phyloP scores from a whole-genome alignment of 2,329 filamentous ascomycete genomes.

The Ascochyta rabiei region DNA sequence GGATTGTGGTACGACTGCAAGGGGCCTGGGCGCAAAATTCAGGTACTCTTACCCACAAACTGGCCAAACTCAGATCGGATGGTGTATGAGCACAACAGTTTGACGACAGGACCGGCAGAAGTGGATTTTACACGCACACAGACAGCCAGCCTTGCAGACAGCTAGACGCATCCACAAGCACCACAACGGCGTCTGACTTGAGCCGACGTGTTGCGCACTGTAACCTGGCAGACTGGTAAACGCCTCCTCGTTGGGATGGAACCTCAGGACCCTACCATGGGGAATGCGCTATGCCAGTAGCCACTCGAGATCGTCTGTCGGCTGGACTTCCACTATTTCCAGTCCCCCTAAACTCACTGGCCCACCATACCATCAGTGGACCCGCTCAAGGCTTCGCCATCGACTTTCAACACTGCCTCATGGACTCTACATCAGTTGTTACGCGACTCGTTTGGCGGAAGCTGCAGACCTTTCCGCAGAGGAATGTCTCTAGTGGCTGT shows the following conservation, averaged over 20 bases:
- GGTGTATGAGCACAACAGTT: slow-evolving; percentile 21
- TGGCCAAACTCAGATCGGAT: slow-evolving; percentile 22
- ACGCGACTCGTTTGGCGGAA: slow-evolving; percentile 24
- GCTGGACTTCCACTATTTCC: slow-evolving; percentile 18
- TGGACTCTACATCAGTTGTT: slow-evolving; percentile 23
- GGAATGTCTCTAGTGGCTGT: slow-evolving; percentile 20
- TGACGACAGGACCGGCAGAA: slow-evolving; percentile 23
- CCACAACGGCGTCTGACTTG: slow-evolving; percentile 30
- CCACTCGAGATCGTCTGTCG: slow-evolving; percentile 24
- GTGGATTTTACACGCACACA: slow-evolving; percentile 23
- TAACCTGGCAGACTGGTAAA: slow-evolving; percentile 41
- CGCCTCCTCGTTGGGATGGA: slow-evolving; percentile 38
- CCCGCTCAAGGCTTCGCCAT: slow-evolving; percentile 27
- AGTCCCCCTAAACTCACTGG: background rate
- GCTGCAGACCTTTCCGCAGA: slow-evolving; percentile 15
- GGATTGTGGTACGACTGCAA: slow-evolving; percentile 40
- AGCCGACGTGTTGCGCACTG: slow-evolving; percentile 33
- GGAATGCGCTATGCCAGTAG: slow-evolving; percentile 26
- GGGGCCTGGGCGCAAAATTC: slow-evolving; percentile 22
- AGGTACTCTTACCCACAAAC: slow-evolving; percentile 18
- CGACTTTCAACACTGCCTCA: slow-evolving; percentile 5
- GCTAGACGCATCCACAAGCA: slow-evolving; percentile 23
- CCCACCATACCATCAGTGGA: slow-evolving; percentile 5
- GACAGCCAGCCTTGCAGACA: slow-evolving; percentile 34
- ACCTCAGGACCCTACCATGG: slow-evolving; percentile 37